These are phyloP conservation scores for Ailanthus altissimus DNA, from an alignment of 345 rosid genomes.

Conservation along the genomic window DNA sequence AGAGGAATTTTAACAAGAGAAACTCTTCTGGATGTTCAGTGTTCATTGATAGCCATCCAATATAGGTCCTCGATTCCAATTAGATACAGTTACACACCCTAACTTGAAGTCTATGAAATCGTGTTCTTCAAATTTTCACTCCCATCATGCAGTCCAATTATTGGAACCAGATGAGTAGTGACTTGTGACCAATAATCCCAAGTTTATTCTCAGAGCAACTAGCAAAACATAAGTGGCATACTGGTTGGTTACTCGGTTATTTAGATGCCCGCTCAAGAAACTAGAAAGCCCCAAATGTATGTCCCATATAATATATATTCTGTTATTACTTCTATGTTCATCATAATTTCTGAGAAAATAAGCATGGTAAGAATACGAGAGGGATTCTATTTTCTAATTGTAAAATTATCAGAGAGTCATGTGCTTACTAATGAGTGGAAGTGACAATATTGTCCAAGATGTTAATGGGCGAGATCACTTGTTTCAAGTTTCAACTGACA, in stretches of 20 bases:
- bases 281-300: neutral
- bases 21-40: neutral
- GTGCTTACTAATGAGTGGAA: neutral
- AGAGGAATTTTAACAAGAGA: neutral
- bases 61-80: neutral
- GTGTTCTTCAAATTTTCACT: neutral
- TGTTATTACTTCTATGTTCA: neutral
- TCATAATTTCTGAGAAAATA: neutral
- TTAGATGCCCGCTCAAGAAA: neutral
- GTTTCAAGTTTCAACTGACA: neutral
- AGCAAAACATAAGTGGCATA: neutral
- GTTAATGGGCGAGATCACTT: neutral
- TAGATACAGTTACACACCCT: neutral
- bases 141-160: neutral
- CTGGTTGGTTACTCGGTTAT: neutral
- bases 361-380: neutral
- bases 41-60: neutral
- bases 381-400: neutral
- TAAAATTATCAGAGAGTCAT: neutral
- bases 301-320: too few relatives aligned
- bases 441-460: too few relatives aligned
- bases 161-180: neutral
- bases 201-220: neutral
- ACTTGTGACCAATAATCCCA: neutral
- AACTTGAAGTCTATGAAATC: neutral